Percentiles rank a stretch among this genome's conserved stretches.
Evolutionary conservation across 2,329 filamentous ascomycete species (phyloP).

Genomic region (Volutella citrinella): DNA sequence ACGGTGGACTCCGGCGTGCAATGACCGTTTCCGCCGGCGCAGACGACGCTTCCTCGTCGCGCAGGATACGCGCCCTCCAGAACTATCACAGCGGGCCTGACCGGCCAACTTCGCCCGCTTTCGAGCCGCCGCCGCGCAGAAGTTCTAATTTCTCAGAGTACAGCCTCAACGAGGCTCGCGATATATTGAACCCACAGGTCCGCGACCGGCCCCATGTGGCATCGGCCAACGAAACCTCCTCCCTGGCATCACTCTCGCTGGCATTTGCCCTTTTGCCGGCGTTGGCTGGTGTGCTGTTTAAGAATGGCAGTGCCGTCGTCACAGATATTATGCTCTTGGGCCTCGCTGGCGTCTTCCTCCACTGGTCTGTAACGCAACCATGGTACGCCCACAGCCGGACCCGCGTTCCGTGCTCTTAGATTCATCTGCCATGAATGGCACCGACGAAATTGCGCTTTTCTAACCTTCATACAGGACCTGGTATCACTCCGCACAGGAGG

Average conservation of each 20-base stretch:
- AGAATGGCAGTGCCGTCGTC: conserved; percentile 77
- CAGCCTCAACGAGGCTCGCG: conserved; percentile 66
- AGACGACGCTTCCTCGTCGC: too few relatives aligned
- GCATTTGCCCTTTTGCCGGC: conserved; percentile 83
- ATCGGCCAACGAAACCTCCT: conserved; percentile 52
- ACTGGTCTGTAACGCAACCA: conserved; percentile 87
- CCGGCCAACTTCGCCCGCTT: too few relatives aligned
- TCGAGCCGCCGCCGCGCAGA: conserved; percentile 49
- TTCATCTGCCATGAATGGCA: background rate
- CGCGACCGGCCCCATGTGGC: conserved; percentile 32
- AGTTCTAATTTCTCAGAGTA: conserved; percentile 79
- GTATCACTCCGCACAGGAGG: conserved; percentile 69
- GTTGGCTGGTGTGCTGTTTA: conserved; percentile 78
- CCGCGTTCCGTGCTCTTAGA: too few relatives aligned
- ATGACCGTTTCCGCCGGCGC: conserved; percentile 30
- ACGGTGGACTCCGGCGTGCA: conserved; percentile 36
- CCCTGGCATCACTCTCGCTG: conserved; percentile 78
- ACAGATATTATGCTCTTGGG: conserved; percentile 82
- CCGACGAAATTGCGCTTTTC: conserved; percentile 3
- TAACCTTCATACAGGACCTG: conserved; percentile 38
- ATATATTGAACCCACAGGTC: conserved; percentile 58
- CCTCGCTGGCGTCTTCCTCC: conserved; percentile 80
- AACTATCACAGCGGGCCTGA: too few relatives aligned
- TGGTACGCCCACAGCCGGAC: conserved; percentile 59
- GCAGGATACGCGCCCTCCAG: too few relatives aligned